phyloP scores from a whole-genome alignment of 1,139 yeast genomes.

The Yamadazyma conglobata region DNA sequence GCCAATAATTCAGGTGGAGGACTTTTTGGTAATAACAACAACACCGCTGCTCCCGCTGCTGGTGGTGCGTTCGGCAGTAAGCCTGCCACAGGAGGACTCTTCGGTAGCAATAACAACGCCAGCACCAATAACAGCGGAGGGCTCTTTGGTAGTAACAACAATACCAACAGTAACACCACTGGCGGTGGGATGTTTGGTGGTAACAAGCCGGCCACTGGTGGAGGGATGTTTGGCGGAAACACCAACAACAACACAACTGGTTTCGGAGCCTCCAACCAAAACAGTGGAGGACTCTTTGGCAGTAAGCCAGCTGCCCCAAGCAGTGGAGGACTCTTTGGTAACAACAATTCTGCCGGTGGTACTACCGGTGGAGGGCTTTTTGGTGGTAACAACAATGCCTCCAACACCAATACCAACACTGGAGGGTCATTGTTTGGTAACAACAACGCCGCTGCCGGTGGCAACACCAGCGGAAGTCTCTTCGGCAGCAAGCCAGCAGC shows the following conservation, averaged over 20 bases:
- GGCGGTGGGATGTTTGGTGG: conserved; percentile 13
- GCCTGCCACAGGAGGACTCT: conserved; percentile 20
- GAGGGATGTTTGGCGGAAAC: conserved; percentile 24
- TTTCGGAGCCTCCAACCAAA: conserved; percentile 16
- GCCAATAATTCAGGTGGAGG: conserved; percentile 14
- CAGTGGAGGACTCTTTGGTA: conserved; percentile 29
- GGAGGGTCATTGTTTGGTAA: conserved; percentile 20
- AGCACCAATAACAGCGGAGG: conserved; percentile 14
- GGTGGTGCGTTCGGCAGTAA: conserved; percentile 15
- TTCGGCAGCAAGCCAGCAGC: conserved; percentile 14
- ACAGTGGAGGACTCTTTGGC: conserved; percentile 28
- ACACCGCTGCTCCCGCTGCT: conserved; percentile 5
- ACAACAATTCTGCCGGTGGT: conserved; percentile 12
- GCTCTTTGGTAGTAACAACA: conserved; percentile 12
- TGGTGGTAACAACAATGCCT: conserved; percentile 10
- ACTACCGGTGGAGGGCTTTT: conserved; percentile 15
- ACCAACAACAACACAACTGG: conserved; percentile 13
- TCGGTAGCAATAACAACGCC: conserved; percentile 21
- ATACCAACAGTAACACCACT: conserved; percentile 18
- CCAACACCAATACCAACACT: conserved; percentile 6
- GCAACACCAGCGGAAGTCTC: conserved; percentile 12
- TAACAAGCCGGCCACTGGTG: conserved; percentile 13
- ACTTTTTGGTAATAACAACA: conserved; percentile 29
- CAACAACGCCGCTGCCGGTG: conserved; percentile 18
- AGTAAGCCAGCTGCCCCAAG: conserved; percentile 9